These are phyloP conservation scores for Cryphonectria parasitica DNA, from an alignment of 2,329 filamentous ascomycete species.

Conservation along the genomic window DNA sequence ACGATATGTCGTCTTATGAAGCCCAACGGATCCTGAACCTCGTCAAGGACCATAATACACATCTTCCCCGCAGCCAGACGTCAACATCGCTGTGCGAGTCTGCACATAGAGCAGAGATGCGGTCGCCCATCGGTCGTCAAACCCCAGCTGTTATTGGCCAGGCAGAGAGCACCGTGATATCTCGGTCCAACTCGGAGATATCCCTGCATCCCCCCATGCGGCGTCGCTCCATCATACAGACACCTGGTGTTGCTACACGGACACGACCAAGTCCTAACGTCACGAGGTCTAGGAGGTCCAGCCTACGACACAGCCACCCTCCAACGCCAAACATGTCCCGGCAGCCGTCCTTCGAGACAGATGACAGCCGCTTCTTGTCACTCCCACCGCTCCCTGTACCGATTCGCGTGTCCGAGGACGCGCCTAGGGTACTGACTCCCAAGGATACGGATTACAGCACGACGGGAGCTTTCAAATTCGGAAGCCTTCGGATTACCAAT, in stretches of 20 bases:
- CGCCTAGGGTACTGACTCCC: conserved; percentile 51
- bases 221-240: conserved; percentile 52
- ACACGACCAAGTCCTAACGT: conserved; percentile 32
- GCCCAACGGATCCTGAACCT: conserved; percentile 49
- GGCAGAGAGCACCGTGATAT: conserved; percentile 37
- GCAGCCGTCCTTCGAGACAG: conserved; percentile 46
- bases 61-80: conserved; percentile 19
- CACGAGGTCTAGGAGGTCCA: conserved; percentile 38
- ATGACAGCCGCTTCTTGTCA: conserved; percentile 39
- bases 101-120: conserved; percentile 39
- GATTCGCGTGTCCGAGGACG: conserved; percentile 31
- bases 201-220: conserved; percentile 53
- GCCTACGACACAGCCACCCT: conserved; percentile 44
- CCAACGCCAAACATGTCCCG: conserved; percentile 44
- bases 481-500: conserved; percentile 65
- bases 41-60: conserved; percentile 36
- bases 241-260: conserved; percentile 55
- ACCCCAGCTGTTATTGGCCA: conserved; percentile 41
- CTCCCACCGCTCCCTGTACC: conserved; percentile 37
- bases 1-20: conserved; percentile 50
- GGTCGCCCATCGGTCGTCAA: conserved; percentile 40
- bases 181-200: conserved; percentile 51
- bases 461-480: conserved; percentile 65
- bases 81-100: conserved; percentile 24
- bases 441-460: conserved; percentile 62